phyloP scores from a whole-genome alignment of 2,329 filamentous ascomycete species.

The Penicillium sp. region DNA sequence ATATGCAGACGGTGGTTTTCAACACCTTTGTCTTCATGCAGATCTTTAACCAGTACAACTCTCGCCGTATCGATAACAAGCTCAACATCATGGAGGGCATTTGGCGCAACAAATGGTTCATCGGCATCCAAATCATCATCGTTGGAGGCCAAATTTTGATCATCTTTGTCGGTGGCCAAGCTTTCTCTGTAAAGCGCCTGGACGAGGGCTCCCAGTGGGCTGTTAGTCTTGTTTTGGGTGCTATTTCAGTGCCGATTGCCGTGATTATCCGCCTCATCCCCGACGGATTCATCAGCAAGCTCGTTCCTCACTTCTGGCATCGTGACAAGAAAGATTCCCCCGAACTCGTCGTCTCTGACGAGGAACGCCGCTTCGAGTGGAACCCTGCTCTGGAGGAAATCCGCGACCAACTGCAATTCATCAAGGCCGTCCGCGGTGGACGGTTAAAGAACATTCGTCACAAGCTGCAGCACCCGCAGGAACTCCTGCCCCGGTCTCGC shows the following conservation, averaged over 20 bases:
- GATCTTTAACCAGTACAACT: conserved; percentile 49
- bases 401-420: conserved; percentile 58
- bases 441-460: conserved; percentile 57
- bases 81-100: conserved; percentile 45
- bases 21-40: conserved; percentile 47
- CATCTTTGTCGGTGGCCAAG: conserved; percentile 63
- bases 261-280: conserved; percentile 57
- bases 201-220: conserved; percentile 61
- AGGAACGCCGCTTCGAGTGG: conserved; percentile 49
- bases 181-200: conserved; percentile 60
- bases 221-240: conserved; percentile 63
- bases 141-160: conserved; percentile 67
- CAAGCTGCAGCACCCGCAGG: conserved; percentile 55
- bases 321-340: conserved; percentile 35
- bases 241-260: conserved; percentile 62
- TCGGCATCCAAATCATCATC: conserved; percentile 62
- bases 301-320: conserved; percentile 39
- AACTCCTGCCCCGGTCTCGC: conserved; percentile 42
- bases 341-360: conserved; percentile 44
- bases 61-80: conserved; percentile 42
- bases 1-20: conserved; percentile 39
- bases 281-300: conserved; percentile 48
- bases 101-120: conserved; percentile 43
- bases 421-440: conserved; percentile 59
- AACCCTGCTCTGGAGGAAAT: conserved; percentile 60